Evolutionary conservation across 1,139 yeast species (phyloP).

Genomic region (Sugiyamaella grinbergsii): DNA sequence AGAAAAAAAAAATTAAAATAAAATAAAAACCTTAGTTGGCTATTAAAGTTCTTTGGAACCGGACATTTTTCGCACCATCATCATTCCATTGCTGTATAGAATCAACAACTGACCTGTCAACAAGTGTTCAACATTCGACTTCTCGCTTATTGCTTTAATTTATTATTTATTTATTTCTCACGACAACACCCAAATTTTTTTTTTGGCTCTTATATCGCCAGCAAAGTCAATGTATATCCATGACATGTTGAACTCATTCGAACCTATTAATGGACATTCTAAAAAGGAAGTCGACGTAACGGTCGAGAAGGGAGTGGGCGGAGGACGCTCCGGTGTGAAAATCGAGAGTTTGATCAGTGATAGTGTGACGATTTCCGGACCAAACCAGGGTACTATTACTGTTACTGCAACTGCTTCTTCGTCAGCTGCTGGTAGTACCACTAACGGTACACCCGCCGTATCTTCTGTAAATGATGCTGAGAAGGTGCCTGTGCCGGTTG

Average conservation of each 20-base stretch:
- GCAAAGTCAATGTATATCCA: slow-evolving; percentile 18
- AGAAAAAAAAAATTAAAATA: too few species aligned
- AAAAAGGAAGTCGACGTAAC: slow-evolving; percentile 10
- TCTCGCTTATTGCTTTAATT: background rate
- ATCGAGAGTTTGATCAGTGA: background rate
- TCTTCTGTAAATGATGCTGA: background rate
- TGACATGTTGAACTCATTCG: slow-evolving; percentile 20
- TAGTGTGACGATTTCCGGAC: too few species aligned
- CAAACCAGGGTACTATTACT: too few species aligned
- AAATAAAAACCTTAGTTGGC: too few species aligned
- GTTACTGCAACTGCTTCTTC: background rate
- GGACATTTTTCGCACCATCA: background rate
- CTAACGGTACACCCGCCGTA: background rate
- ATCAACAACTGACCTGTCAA: too few species aligned
- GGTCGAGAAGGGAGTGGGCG: too few species aligned
- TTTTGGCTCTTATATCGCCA: slow-evolving; percentile 2
- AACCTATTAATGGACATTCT: slow-evolving; percentile 19
- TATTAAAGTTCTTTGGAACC: too few species aligned
- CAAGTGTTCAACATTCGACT: background rate
- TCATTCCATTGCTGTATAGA: background rate
- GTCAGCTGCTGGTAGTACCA: background rate
- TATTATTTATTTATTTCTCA: background rate
- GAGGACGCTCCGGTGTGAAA: slow-evolving; percentile 9
- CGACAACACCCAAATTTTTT: background rate
- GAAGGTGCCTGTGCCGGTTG: background rate